Percentiles rank a stretch among this genome's conserved stretches.
Evolutionary conservation across 805 yeast species (phyloP).

Genomic region (Myxozyma neglecta): DNA sequence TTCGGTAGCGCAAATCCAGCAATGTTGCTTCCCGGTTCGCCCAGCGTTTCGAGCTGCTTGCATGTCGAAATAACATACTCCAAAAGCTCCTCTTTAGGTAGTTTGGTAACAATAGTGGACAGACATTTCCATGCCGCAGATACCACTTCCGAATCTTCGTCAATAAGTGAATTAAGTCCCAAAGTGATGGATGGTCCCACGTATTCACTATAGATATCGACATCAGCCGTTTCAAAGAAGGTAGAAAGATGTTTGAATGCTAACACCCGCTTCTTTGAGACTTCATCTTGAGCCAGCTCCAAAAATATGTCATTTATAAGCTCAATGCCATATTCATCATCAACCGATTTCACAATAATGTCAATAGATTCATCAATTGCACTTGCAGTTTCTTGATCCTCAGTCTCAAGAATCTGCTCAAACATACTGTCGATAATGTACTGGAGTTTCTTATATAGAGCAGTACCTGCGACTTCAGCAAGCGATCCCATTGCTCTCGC

Average conservation of each 20-base stretch:
- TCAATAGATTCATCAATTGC: conserved; percentile 52
- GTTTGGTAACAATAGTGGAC: conserved; percentile 62
- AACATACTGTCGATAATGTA: conserved; percentile 73
- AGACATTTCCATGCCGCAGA: conserved; percentile 65
- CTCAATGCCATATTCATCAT: conserved; percentile 73
- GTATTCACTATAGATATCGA: conserved; percentile 68
- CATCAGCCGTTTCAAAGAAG: conserved; percentile 63
- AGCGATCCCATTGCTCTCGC: conserved; percentile 85
- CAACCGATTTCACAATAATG: conserved; percentile 66
- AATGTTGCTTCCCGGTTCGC: conserved; percentile 51
- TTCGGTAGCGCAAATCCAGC: conserved; percentile 69
- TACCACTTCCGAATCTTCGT: conserved; percentile 61
- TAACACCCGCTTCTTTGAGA: conserved; percentile 59
- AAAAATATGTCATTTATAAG: conserved; percentile 80
- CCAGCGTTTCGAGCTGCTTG: conserved; percentile 66
- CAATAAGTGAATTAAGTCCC: conserved; percentile 72
- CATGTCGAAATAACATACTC: conserved; percentile 76
- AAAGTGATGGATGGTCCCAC: conserved; percentile 72
- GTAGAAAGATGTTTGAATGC: conserved; percentile 65
- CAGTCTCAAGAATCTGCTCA: conserved; percentile 46
- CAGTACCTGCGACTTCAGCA: conserved; percentile 86
- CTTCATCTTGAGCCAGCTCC: conserved; percentile 74
- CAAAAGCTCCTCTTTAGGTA: conserved; percentile 75
- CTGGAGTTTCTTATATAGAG: conserved; percentile 70
- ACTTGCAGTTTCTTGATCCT: conserved; percentile 19